phyloP scores from a whole-genome alignment of 306 rosid genomes.

The Spatholobus suberectus region DNA sequence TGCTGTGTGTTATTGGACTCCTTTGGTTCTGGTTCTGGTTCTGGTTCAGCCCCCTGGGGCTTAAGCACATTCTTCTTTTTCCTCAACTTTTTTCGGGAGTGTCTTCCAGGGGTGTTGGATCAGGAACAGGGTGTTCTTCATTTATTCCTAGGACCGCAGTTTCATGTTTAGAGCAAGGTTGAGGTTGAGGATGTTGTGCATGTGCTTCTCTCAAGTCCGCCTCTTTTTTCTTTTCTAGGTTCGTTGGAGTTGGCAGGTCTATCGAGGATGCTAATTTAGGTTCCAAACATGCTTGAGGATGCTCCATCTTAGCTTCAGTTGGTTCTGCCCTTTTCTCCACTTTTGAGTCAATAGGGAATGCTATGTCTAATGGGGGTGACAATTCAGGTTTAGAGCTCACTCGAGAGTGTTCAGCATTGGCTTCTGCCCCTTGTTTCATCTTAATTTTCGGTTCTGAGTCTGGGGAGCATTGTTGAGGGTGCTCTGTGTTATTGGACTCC shows the following conservation, averaged over 20 bases:
- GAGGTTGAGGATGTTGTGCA: background rate
- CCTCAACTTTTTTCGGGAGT: constrained; percentile 48
- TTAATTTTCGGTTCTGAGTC: too few species aligned
- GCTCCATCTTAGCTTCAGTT: background rate
- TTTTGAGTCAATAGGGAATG: background rate
- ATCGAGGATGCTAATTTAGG: background rate
- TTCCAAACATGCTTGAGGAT: background rate
- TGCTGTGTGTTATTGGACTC: background rate
- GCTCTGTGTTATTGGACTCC: too few species aligned
- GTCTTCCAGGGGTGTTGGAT: constrained; percentile 49
- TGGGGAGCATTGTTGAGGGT: too few species aligned
- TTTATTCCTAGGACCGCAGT: background rate
- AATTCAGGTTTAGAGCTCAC: constrained; percentile 48
- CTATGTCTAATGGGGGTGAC: background rate
- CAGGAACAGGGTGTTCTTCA: constrained; percentile 33
- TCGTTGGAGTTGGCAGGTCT: constrained; percentile 4
- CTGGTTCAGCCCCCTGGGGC: constrained; percentile 19
- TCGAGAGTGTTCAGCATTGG: too few species aligned
- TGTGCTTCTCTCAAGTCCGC: background rate
- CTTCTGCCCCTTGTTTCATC: too few species aligned
- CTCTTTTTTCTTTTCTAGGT: background rate
- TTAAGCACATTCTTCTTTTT: too few species aligned
- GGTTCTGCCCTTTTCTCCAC: background rate
- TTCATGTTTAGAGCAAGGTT: background rate
- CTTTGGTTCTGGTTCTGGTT: too few species aligned